Evolutionary conservation across 2,329 filamentous ascomycete genomes (phyloP).

Genomic region (Trichoderma oligosporum): DNA sequence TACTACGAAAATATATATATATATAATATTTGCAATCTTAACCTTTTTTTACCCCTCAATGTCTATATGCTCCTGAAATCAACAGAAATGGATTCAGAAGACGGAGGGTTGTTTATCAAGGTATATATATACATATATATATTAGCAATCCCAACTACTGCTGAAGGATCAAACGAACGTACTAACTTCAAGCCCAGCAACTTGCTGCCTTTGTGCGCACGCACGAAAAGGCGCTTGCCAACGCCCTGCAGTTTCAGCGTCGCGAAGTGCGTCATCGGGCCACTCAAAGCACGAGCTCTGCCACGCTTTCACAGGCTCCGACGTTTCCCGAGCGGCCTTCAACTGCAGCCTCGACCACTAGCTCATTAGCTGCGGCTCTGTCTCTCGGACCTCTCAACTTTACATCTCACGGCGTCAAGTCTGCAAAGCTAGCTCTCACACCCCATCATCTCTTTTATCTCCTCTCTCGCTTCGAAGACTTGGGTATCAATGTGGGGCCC

Average conservation of each 20-base stretch:
- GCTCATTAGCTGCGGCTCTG: slow-evolving; percentile 76
- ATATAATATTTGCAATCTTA: slow-evolving; percentile 4
- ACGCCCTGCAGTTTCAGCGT: slow-evolving; percentile 78
- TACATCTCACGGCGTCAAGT: slow-evolving; percentile 79
- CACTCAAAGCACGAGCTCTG: slow-evolving; percentile 61
- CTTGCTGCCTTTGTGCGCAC: slow-evolving; percentile 93
- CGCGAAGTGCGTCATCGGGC: slow-evolving; percentile 69
- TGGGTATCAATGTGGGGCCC: slow-evolving; percentile 83
- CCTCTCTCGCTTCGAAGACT: slow-evolving; percentile 89
- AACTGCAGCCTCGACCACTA: slow-evolving; percentile 65
- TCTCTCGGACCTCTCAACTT: slow-evolving; percentile 84
- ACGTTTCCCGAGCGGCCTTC: slow-evolving; percentile 59
- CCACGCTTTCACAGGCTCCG: slow-evolving; percentile 52
- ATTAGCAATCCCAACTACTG: not conserved
- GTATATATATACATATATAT: slow-evolving; percentile 48
- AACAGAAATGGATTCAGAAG: slow-evolving; percentile 72
- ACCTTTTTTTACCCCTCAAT: slow-evolving; percentile 13
- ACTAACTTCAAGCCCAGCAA: slow-evolving; percentile 60
- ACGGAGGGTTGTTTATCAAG: slow-evolving; percentile 87
- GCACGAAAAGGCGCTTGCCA: slow-evolving; percentile 94
- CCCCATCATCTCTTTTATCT: slow-evolving; percentile 97
- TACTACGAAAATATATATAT: not conserved
- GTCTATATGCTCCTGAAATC: slow-evolving; percentile 16
- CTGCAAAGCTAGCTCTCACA: slow-evolving; percentile 86
- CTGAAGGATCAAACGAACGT: not conserved